Percentiles rank a stretch among this genome's conserved stretches.
phyloP scores from a whole-genome alignment of 1,139 yeast species.

The Sugiyamaella grinbergsii region DNA sequence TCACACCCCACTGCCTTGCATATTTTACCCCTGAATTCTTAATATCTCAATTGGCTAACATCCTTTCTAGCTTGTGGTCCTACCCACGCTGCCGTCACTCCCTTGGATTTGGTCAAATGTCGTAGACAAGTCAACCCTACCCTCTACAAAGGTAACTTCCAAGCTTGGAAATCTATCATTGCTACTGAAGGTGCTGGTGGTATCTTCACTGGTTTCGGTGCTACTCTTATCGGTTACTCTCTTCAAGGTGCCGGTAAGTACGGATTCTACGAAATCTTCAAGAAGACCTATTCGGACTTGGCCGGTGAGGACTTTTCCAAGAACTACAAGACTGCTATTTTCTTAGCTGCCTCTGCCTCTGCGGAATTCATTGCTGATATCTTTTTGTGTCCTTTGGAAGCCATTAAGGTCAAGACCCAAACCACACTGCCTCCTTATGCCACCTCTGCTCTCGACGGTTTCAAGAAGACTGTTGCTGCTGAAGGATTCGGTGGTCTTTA shows the following conservation, averaged over 20 bases:
- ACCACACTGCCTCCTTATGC: conserved; percentile 87
- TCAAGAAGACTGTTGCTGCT: conserved; percentile 60
- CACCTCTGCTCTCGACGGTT: conserved; percentile 61
- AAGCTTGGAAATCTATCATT: conserved; percentile 76
- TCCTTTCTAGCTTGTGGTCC: conserved; percentile 84
- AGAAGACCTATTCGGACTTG: conserved; percentile 67
- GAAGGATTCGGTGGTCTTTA: conserved; percentile 74
- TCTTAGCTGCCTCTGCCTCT: conserved; percentile 81
- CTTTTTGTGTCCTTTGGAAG: conserved; percentile 88
- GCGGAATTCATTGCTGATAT: conserved; percentile 93
- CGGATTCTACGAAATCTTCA: conserved; percentile 90
- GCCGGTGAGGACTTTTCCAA: conserved; percentile 66
- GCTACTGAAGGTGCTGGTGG: conserved; percentile 72
- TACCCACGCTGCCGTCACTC: conserved; percentile 90
- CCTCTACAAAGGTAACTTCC: conserved; percentile 70
- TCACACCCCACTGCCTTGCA: too few relatives aligned
- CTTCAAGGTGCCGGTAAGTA: conserved; percentile 96
- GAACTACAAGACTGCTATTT: conserved; percentile 71
- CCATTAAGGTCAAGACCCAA: conserved; percentile 67
- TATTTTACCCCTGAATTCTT: conserved; percentile 4
- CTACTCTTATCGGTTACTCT: conserved; percentile 88
- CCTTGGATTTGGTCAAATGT: conserved; percentile 89
- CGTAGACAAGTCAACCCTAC: conserved; percentile 81
- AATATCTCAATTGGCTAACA: conserved; percentile 46
- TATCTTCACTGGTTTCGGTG: conserved; percentile 83